A percentile compares a stretch with the other conserved stretches of the same genome.
These are phyloP conservation scores for Cercospora citrullina DNA, from an alignment of 2,329 filamentous ascomycete species.

Conservation along the genomic window DNA sequence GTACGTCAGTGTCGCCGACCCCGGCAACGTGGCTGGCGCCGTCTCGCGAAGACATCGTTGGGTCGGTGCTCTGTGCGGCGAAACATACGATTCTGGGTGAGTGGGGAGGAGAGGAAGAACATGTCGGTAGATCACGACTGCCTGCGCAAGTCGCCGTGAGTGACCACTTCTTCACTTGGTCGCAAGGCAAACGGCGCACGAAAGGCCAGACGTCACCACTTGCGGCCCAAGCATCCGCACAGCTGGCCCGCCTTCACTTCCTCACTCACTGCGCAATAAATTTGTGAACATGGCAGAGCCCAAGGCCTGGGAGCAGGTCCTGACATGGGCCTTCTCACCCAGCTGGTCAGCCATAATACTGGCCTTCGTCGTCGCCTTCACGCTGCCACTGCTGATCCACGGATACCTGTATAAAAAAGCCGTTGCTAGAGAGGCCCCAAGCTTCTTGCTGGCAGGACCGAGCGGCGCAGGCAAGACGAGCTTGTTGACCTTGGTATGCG, in stretches of 20 bases:
- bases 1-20: constrained; percentile 6
- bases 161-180: background rate
- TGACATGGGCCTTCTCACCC: constrained; percentile 50
- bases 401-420: constrained; percentile 67
- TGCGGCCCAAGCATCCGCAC: background rate
- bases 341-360: constrained; percentile 58
- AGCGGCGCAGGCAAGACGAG: constrained; percentile 84
- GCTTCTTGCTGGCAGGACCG: constrained; percentile 78
- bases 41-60: background rate
- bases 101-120: background rate
- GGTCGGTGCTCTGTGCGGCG: background rate
- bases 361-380: constrained; percentile 68
- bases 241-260: background rate
- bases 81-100: background rate
- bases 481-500: constrained; percentile 71
- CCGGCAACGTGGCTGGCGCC: constrained; percentile 7
- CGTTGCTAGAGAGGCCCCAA: constrained; percentile 61
- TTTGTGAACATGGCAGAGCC: constrained; percentile 9
- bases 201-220: background rate
- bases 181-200: background rate
- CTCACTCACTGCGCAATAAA: background rate
- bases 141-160: background rate
- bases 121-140: background rate
- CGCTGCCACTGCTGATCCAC: constrained; percentile 77
- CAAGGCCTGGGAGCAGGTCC: constrained; percentile 37